Conservation (phyloP, 345 rosid genomes). For the Populus davidiana region DNA sequence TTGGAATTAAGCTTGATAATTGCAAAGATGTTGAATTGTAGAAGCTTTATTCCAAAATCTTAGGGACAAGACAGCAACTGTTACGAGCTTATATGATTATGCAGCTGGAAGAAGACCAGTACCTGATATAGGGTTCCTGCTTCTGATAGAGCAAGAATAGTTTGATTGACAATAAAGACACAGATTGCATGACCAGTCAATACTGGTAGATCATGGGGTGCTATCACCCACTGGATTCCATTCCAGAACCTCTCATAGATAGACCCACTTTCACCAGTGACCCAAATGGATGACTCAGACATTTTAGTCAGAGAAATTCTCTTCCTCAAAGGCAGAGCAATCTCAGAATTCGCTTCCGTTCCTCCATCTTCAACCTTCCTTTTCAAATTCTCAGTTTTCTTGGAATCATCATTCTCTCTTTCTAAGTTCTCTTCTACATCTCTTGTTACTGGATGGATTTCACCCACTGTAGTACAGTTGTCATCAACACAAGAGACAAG, state of each 20-base stretch:
- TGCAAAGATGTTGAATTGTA: neutral
- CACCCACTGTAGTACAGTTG: slow-evolving; percentile 54
- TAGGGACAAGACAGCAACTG: neutral
- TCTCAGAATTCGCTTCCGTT: slow-evolving; percentile 17
- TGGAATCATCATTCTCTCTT: slow-evolving; percentile 13
- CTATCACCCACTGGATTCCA: slow-evolving; percentile 70
- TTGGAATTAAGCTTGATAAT: neutral
- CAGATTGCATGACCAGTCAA: slow-evolving; percentile 45
- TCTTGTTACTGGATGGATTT: slow-evolving; percentile 29
- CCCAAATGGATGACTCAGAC: slow-evolving; percentile 63
- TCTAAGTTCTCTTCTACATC: slow-evolving; percentile 13
- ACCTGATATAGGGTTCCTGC: slow-evolving; percentile 61
- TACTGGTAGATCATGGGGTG: slow-evolving; percentile 54
- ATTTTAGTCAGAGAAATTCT: slow-evolving; percentile 55
- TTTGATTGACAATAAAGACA: slow-evolving; percentile 55
- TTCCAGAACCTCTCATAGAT: slow-evolving; percentile 76
- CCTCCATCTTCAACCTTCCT: slow-evolving; percentile 22
- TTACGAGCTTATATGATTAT: neutral
- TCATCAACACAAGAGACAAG: slow-evolving; percentile 52
- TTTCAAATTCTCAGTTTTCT: slow-evolving; percentile 15
- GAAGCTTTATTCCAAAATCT: neutral
- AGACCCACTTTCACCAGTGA: slow-evolving; percentile 63
- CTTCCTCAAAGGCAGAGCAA: slow-evolving; percentile 47
- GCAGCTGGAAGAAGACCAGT: neutral
- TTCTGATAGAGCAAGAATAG: slow-evolving; percentile 58